Percentiles rank a stretch among this genome's conserved stretches.
These are phyloP conservation scores for Vicia faba DNA, from an alignment of 306 rosid species.

Conservation along the genomic window DNA sequence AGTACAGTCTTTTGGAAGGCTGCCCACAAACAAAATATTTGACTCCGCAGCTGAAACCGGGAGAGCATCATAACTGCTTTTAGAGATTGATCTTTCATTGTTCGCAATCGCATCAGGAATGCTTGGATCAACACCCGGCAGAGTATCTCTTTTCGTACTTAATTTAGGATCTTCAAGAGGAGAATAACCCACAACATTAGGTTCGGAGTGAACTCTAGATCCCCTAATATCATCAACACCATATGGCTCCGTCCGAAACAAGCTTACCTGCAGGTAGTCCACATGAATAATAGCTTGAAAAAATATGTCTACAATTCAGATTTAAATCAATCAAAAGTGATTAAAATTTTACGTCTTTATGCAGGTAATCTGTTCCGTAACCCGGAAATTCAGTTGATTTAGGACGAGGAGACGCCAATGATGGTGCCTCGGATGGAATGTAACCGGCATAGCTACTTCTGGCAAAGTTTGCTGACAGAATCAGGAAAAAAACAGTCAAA, in stretches of 20 bases:
- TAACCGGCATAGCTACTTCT: slow-evolving; percentile 53
- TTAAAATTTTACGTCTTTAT: slow-evolving; percentile 46
- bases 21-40: slow-evolving; percentile 67
- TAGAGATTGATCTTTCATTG: slow-evolving; percentile 48
- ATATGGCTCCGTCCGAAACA: slow-evolving; percentile 44
- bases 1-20: slow-evolving; percentile 78
- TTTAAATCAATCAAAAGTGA: not conserved
- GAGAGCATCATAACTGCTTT: slow-evolving; percentile 39
- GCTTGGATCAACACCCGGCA: slow-evolving; percentile 38
- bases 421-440: slow-evolving; percentile 52
- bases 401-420: slow-evolving; percentile 42
- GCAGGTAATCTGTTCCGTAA: slow-evolving; percentile 50
- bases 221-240: slow-evolving; percentile 44
- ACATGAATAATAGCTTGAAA: slow-evolving; percentile 5
- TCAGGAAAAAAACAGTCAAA: slow-evolving; percentile 31
- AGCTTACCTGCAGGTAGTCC: slow-evolving; percentile 46
- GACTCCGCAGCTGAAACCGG: slow-evolving; percentile 51
- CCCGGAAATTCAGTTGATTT: slow-evolving; percentile 41
- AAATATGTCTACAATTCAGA: not conserved
- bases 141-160: slow-evolving; percentile 44
- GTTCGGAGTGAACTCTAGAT: slow-evolving; percentile 45
- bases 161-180: slow-evolving; percentile 44
- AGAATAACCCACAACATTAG: slow-evolving; percentile 43
- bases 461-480: slow-evolving; percentile 47
- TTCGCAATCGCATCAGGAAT: slow-evolving; percentile 37